Percentiles rank a stretch among this genome's conserved stretches.
These are phyloP conservation scores for Salix koriyanagi DNA, from an alignment of 345 rosid species.

Conservation along the genomic window DNA sequence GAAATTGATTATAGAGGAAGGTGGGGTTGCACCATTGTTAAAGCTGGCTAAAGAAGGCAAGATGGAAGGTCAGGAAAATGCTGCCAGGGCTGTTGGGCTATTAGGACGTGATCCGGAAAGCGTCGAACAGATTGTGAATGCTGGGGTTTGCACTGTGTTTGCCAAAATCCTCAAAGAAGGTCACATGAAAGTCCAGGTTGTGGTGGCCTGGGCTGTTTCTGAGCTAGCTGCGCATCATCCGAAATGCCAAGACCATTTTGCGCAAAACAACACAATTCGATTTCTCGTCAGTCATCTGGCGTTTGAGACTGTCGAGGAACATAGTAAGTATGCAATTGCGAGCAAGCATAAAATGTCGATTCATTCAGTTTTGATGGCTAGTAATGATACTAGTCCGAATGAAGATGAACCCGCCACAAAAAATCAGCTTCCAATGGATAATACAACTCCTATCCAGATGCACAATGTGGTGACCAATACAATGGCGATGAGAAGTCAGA, in stretches of 20 bases:
- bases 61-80: conserved; percentile 73
- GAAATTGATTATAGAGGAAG: conserved; percentile 78
- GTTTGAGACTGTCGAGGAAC: conserved; percentile 82
- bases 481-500: conserved; percentile 1
- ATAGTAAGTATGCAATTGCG: conserved; percentile 27
- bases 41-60: conserved; percentile 72
- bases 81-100: conserved; percentile 73
- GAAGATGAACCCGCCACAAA: conserved; percentile 13
- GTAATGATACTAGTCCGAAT: not conserved
- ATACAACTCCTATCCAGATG: conserved; percentile 12
- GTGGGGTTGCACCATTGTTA: conserved; percentile 73
- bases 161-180: conserved; percentile 81
- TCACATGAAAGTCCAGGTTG: conserved; percentile 38
- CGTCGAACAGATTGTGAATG: conserved; percentile 71
- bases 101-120: conserved; percentile 71
- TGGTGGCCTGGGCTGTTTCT: conserved; percentile 32
- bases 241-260: conserved; percentile 33
- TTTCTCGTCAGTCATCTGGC: conserved; percentile 80
- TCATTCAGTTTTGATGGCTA: conserved; percentile 26
- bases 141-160: conserved; percentile 67
- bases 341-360: conserved; percentile 24
- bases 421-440: conserved; percentile 15
- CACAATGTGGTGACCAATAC: conserved; percentile 17
- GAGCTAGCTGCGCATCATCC: conserved; percentile 29
- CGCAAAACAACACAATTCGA: conserved; percentile 43